Conservation (phyloP, 2,329 filamentous ascomycete genomes). For the Penicillium sp. region DNA sequence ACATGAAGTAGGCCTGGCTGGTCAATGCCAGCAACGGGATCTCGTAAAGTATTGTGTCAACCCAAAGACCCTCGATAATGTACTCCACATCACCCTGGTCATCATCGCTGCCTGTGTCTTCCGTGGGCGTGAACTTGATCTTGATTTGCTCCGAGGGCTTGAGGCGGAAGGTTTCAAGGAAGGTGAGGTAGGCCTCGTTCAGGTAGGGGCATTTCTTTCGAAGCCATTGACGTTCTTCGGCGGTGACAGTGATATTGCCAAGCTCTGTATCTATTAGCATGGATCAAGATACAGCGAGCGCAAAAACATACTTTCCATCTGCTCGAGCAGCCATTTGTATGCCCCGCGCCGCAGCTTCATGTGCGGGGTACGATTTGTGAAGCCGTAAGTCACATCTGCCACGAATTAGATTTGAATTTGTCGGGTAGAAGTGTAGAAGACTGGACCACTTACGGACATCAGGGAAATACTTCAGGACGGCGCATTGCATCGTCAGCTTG, state of each 20-base stretch:
- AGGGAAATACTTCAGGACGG: slow-evolving; percentile 86
- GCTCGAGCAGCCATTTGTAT: slow-evolving; percentile 76
- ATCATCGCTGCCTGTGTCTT: slow-evolving; percentile 57
- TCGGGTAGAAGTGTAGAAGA: too few species aligned
- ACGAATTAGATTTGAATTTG: slow-evolving; percentile 5
- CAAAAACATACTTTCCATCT: slow-evolving; percentile 64
- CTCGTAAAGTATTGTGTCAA: slow-evolving; percentile 95
- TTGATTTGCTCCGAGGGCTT: slow-evolving; percentile 74
- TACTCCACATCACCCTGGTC: slow-evolving; percentile 72
- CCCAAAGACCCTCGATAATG: slow-evolving; percentile 75
- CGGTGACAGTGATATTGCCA: slow-evolving; percentile 70
- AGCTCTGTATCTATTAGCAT: slow-evolving; percentile 54
- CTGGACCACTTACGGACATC: slow-evolving; percentile 48
- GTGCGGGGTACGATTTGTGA: slow-evolving; percentile 90
- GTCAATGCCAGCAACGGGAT: slow-evolving; percentile 88
- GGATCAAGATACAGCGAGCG: neutral
- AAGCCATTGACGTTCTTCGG: slow-evolving; percentile 76
- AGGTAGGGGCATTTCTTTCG: slow-evolving; percentile 76
- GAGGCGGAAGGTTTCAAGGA: slow-evolving; percentile 74
- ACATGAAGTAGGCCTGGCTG: slow-evolving; percentile 96
- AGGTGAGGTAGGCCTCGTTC: slow-evolving; percentile 68
- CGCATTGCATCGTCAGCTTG: slow-evolving; percentile 99
- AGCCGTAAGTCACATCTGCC: slow-evolving; percentile 75
- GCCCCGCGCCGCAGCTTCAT: slow-evolving; percentile 83
- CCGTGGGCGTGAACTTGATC: slow-evolving; percentile 56